These are phyloP conservation scores for Prunus campanulata DNA, from an alignment of 306 rosid genomes.

Conservation along the genomic window DNA sequence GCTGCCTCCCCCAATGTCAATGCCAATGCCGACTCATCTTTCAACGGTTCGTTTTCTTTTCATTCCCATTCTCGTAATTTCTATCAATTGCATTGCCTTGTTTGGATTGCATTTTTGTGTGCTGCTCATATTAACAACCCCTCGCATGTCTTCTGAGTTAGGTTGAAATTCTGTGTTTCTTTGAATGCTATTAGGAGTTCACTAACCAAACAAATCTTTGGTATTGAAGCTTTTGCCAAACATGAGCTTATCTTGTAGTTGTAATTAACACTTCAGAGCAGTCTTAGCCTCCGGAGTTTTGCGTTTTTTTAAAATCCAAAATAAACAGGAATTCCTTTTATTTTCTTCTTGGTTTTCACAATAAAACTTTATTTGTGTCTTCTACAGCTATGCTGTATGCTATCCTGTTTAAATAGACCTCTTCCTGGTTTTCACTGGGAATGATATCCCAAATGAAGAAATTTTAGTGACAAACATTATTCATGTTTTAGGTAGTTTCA, in stretches of 20 bases:
- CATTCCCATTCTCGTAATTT: background rate
- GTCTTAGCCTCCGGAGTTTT: background rate
- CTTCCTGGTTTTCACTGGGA: background rate
- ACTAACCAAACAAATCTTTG: background rate
- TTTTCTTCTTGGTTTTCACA: background rate
- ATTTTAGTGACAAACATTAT: background rate
- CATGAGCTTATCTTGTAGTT: background rate
- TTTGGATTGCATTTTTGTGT: background rate
- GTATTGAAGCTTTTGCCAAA: background rate
- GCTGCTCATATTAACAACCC: background rate
- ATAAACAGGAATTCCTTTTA: no score
- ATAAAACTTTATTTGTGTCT: background rate
- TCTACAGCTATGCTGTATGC: background rate
- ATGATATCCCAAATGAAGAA: background rate
- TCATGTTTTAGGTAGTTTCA: background rate
- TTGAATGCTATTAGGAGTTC: background rate
- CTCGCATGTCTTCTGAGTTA: background rate
- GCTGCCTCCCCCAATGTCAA: background rate
- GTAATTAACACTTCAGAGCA: background rate
- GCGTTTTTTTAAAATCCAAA: background rate
- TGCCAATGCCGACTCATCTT: background rate
- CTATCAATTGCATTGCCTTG: background rate
- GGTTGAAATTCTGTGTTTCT: background rate
- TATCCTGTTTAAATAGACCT: background rate
- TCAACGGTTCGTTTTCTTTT: background rate